A percentile compares a stretch with the other conserved stretches of the same genome.
Evolutionary conservation across 495 filamentous ascomycete species (phyloP).

Genomic region (Penicillium bialowiezense): DNA sequence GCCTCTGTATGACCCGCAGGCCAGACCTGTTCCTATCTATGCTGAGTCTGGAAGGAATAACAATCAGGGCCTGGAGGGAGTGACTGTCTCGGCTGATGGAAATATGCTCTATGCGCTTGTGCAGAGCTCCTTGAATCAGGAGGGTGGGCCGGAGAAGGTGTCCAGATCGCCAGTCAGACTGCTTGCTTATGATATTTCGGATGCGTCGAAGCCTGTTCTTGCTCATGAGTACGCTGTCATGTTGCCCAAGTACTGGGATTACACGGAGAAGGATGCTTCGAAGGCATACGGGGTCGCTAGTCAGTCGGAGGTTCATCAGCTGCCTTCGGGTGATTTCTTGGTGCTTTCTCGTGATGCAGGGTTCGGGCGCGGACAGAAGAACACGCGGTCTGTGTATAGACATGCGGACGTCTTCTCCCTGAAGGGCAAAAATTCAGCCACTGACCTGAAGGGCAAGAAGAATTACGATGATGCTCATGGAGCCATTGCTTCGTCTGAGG

Average conservation of each 20-base stretch:
- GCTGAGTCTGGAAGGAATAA: slow-evolving; percentile 65
- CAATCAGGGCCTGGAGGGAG: slow-evolving; percentile 76
- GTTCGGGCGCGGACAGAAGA: slow-evolving; percentile 55
- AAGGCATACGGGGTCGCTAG: slow-evolving; percentile 53
- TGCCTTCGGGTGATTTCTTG: slow-evolving; percentile 64
- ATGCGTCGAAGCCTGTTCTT: slow-evolving; percentile 33
- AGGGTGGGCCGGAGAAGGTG: slow-evolving; percentile 58
- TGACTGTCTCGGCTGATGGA: slow-evolving; percentile 63
- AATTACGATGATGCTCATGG: slow-evolving; percentile 50
- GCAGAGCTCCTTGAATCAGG: slow-evolving; percentile 65
- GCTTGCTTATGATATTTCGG: slow-evolving; percentile 60
- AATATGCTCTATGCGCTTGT: slow-evolving; percentile 65
- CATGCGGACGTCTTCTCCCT: slow-evolving; percentile 75
- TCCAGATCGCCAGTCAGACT: slow-evolving; percentile 56
- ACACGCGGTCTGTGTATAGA: slow-evolving; percentile 60
- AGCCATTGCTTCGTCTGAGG: slow-evolving; percentile 51
- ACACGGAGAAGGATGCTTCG: slow-evolving; percentile 28
- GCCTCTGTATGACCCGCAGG: slow-evolving; percentile 55
- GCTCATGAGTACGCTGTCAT: slow-evolving; percentile 66
- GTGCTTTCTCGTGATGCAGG: slow-evolving; percentile 65
- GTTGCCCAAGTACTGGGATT: slow-evolving; percentile 56
- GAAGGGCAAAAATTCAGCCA: slow-evolving; percentile 41
- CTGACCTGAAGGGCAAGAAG: slow-evolving; percentile 58
- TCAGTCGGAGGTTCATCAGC: slow-evolving; percentile 67
- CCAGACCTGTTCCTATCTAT: slow-evolving; percentile 47